Conservation (phyloP, 2,329 filamentous ascomycete species). For the Dothistroma septosporum region DNA sequence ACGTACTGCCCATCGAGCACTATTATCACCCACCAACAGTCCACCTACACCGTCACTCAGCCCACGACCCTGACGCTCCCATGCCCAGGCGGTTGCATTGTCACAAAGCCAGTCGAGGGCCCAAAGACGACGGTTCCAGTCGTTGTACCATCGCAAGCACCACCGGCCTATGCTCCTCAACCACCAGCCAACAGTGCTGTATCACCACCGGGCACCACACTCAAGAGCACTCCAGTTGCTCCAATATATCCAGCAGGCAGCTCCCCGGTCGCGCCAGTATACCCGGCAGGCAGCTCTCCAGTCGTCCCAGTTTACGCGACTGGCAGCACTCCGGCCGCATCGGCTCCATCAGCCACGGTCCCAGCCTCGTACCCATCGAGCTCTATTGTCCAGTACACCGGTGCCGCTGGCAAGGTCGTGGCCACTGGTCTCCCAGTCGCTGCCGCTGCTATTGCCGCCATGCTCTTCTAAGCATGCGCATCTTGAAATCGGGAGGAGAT, state of each 20-base stretch:
- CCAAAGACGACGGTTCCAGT: not conserved
- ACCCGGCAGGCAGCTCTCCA: constrained; percentile 1
- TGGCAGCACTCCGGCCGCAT: constrained; percentile 2
- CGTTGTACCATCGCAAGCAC: not conserved
- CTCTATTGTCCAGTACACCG: constrained; percentile 9
- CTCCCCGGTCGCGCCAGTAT: not conserved
- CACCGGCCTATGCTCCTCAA: not conserved
- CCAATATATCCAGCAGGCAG: not conserved
- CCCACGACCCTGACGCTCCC: constrained; percentile 29
- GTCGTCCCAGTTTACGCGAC: not conserved
- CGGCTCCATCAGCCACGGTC: not conserved
- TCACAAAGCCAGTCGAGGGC: constrained; percentile 9
- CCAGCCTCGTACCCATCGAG: not conserved
- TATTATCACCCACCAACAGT: constrained; percentile 18
- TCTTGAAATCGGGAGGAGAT: not conserved
- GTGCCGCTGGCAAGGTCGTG: constrained; percentile 11
- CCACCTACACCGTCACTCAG: constrained; percentile 65
- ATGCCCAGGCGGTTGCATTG: constrained; percentile 17
- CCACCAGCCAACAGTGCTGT: not conserved
- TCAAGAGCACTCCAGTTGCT: not conserved
- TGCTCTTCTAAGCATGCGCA: constrained; percentile 11
- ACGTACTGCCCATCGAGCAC: constrained; percentile 62
- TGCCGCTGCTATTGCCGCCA: constrained; percentile 9
- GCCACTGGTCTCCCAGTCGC: constrained; percentile 8
- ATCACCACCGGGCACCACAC: not conserved